Evolutionary conservation across 2,329 filamentous ascomycete species (phyloP).

Genomic region (Talaromyces islandicus): DNA sequence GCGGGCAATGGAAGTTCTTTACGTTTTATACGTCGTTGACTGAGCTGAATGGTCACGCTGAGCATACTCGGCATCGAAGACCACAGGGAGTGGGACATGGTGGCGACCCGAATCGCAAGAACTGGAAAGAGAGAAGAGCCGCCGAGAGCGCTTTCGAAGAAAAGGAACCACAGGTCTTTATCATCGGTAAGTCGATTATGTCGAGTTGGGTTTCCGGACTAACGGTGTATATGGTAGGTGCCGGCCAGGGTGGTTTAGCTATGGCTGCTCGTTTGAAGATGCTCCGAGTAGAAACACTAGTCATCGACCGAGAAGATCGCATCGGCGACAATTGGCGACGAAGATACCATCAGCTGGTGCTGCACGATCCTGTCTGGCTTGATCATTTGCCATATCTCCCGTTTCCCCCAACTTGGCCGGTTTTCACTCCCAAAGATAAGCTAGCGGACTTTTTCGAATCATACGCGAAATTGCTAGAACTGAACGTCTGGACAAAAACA

Average conservation of each 20-base stretch:
- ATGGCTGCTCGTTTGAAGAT: constrained; percentile 55
- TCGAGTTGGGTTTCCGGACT: not conserved
- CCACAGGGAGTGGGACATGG: constrained; percentile 55
- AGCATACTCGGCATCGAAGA: constrained; percentile 43
- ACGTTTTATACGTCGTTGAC: constrained; percentile 57
- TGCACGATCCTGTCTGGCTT: constrained; percentile 60
- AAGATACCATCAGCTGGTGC: constrained; percentile 59
- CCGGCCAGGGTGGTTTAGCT: constrained; percentile 56
- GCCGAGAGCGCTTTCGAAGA: constrained; percentile 45
- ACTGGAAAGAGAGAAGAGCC: constrained; percentile 54
- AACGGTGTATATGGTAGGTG: constrained; percentile 35
- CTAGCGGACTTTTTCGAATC: constrained; percentile 62
- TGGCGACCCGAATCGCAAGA: constrained; percentile 46
- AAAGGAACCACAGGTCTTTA: constrained; percentile 53
- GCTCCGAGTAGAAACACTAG: constrained; percentile 49
- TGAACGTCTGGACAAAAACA: constrained; percentile 60
- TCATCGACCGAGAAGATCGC: constrained; percentile 54
- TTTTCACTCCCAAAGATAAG: constrained; percentile 68
- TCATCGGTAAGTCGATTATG: constrained; percentile 47
- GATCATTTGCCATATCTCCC: constrained; percentile 55
- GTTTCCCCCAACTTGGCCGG: constrained; percentile 61
- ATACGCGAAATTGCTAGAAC: constrained; percentile 59
- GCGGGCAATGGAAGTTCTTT: constrained; percentile 54
- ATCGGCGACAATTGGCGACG: constrained; percentile 61
- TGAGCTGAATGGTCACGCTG: constrained; percentile 50